A percentile compares a stretch with the other conserved stretches of the same genome.
Evolutionary conservation across 2,329 filamentous ascomycete species (phyloP).

Genomic region (Amauroascus verrucosus): DNA sequence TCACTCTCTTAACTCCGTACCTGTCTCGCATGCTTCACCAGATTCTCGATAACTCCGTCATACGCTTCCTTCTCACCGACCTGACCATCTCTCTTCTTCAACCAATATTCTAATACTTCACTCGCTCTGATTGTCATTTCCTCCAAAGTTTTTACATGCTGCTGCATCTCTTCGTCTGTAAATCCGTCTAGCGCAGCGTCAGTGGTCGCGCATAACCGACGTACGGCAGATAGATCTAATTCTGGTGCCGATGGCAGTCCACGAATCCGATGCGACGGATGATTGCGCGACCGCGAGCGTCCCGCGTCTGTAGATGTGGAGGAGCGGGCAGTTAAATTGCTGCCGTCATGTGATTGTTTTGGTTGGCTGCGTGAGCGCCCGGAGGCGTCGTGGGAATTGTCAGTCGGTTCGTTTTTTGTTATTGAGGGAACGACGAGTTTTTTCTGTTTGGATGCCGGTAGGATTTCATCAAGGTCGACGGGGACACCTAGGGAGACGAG

Average conservation of each 20-base stretch:
- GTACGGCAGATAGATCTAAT: constrained; percentile 67
- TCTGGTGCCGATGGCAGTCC: constrained; percentile 57
- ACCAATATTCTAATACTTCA: constrained; percentile 77
- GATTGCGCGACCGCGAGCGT: constrained; percentile 25
- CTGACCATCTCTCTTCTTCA: constrained; percentile 73
- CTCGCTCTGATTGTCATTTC: constrained; percentile 61
- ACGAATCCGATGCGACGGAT: constrained; percentile 29
- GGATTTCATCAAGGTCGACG: constrained; percentile 91
- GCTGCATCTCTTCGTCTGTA: constrained; percentile 63
- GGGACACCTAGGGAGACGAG: constrained; percentile 92
- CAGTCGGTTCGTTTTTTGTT: constrained; percentile 45
- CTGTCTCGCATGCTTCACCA: constrained; percentile 83
- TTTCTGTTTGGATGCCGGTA: constrained; percentile 95
- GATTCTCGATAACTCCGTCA: constrained; percentile 91
- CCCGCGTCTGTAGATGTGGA: constrained; percentile 21
- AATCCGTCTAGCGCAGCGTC: constrained; percentile 71
- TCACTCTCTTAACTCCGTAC: constrained; percentile 57
- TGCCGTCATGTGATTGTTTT: constrained; percentile 11
- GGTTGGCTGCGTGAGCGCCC: constrained; percentile 20
- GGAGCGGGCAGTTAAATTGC: constrained; percentile 15
- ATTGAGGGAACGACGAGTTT: constrained; percentile 88
- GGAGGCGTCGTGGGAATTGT: constrained; percentile 35
- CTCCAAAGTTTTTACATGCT: constrained; percentile 60
- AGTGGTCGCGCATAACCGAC: constrained; percentile 71
- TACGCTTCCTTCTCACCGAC: constrained; percentile 86